phyloP scores from a whole-genome alignment of 1,284 basidiomycete species.

The Marasmius sp. region DNA sequence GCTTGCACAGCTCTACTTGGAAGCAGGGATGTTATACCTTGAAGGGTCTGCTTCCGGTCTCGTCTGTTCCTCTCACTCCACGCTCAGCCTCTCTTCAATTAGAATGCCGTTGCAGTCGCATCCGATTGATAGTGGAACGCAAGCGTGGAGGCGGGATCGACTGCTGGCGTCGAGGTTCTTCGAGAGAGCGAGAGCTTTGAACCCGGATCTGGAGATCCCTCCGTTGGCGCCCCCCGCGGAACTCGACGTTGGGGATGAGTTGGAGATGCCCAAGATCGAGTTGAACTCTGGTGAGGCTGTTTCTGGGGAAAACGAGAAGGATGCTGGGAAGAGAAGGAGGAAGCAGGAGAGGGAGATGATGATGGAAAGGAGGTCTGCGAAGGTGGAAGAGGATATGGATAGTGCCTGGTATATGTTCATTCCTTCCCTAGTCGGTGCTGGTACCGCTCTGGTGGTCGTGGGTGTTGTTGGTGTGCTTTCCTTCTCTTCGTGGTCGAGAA shows the following conservation, averaged over 20 bases:
- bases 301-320: constrained; percentile 8
- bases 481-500: constrained; percentile 70
- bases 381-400: constrained; percentile 54
- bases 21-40: constrained; percentile 72
- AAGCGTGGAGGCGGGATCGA: constrained; percentile 70
- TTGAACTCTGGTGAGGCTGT: constrained; percentile 24
- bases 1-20: constrained; percentile 70
- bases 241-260: constrained; percentile 34
- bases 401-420: constrained; percentile 69
- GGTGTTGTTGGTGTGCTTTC: constrained; percentile 73
- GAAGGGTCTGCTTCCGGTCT: constrained; percentile 70
- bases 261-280: constrained; percentile 66
- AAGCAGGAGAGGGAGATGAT: constrained; percentile 49
- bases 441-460: constrained; percentile 74
- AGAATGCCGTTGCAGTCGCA: constrained; percentile 53
- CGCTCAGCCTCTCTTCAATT: constrained; percentile 65
- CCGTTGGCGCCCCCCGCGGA: constrained; percentile 50
- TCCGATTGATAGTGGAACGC: constrained; percentile 51
- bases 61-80: constrained; percentile 4
- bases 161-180: constrained; percentile 68
- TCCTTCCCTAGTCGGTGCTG: constrained; percentile 74
- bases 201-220: constrained; percentile 66
- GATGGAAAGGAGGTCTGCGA: constrained; percentile 41
- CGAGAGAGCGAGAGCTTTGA: constrained; percentile 59
- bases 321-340: constrained; percentile 43